These are phyloP conservation scores for Cyberlindnera galapagoensis DNA, from an alignment of 805 yeast genomes.

Conservation along the genomic window DNA sequence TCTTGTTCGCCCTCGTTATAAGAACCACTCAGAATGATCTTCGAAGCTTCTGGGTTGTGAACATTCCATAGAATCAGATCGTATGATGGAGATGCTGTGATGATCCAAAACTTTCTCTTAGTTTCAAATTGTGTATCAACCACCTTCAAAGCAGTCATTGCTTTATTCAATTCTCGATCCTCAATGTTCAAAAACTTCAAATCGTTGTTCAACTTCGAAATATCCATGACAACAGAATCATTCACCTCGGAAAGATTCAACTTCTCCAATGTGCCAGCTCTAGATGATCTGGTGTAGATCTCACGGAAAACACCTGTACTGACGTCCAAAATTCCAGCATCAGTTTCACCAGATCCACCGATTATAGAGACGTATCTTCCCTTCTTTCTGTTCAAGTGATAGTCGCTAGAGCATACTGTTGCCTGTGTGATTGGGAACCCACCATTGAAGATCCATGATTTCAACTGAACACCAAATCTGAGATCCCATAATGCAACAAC, in stretches of 20 bases:
- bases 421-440: conserved; percentile 45
- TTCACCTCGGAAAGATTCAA: conserved; percentile 14
- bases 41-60: conserved; percentile 25
- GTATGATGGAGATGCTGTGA: conserved; percentile 13
- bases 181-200: conserved; percentile 1
- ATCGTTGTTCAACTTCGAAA: conserved; percentile 1
- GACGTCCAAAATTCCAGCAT: conserved; percentile 71
- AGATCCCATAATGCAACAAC: conserved; percentile 76
- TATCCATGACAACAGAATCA: conserved; percentile 2
- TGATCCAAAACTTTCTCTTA: conserved; percentile 15
- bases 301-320: conserved; percentile 53
- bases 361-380: conserved; percentile 46
- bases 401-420: conserved; percentile 34
- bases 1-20: conserved; percentile 1
- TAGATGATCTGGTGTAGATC: conserved; percentile 24
- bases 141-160: conserved; percentile 16
- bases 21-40: conserved; percentile 23
- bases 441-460: conserved; percentile 53
- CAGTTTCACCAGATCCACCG: conserved; percentile 60
- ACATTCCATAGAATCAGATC: conserved; percentile 34
- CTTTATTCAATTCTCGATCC: conserved; percentile 4
- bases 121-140: conserved; percentile 16
- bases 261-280: conserved; percentile 14
- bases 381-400: conserved; percentile 27
- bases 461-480: conserved; percentile 54